Evolutionary conservation across 1,284 basidiomycete genomes (phyloP).

Genomic region (Microbotryum violaceum): DNA sequence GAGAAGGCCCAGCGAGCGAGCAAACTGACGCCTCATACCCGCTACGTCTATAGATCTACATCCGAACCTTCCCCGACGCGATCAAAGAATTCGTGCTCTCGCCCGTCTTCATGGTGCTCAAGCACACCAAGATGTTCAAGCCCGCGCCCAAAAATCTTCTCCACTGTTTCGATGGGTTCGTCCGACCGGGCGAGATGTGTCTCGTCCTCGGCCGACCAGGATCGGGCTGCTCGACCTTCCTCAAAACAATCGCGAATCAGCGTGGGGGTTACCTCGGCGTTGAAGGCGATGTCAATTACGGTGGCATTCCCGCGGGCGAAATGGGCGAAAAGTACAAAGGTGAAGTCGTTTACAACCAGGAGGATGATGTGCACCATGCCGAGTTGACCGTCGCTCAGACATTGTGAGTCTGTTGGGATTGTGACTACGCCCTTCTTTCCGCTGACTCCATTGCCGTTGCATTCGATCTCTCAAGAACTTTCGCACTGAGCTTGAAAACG

Average conservation of each 20-base stretch:
- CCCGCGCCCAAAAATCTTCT: conserved; percentile 36
- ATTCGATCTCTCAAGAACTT: conserved; percentile 44
- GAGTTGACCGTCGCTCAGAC: conserved; percentile 49
- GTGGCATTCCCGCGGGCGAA: conserved; percentile 48
- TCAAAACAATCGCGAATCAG: conserved; percentile 39
- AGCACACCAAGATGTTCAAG: conserved; percentile 34
- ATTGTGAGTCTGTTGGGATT: too few species aligned
- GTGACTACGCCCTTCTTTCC: too few species aligned
- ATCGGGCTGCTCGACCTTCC: conserved; percentile 40
- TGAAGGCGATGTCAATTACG: conserved; percentile 52
- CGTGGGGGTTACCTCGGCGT: conserved; percentile 40
- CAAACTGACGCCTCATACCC: conserved; percentile 11
- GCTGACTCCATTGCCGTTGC: too few species aligned
- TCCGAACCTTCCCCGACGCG: conserved; percentile 52
- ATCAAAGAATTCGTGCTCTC: conserved; percentile 53
- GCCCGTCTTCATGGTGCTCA: conserved; percentile 46
- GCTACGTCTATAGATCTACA: conserved; percentile 49
- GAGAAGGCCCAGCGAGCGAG: not conserved
- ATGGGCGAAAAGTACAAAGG: conserved; percentile 54
- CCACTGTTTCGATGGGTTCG: conserved; percentile 55
- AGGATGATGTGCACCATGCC: conserved; percentile 47
- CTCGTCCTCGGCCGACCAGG: conserved; percentile 49
- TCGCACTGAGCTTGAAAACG: conserved; percentile 48
- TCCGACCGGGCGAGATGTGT: conserved; percentile 59
- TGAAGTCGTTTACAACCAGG: conserved; percentile 51